Conservation (phyloP, 2,329 filamentous ascomycete genomes). For the Tolypocladium pustulatum region DNA sequence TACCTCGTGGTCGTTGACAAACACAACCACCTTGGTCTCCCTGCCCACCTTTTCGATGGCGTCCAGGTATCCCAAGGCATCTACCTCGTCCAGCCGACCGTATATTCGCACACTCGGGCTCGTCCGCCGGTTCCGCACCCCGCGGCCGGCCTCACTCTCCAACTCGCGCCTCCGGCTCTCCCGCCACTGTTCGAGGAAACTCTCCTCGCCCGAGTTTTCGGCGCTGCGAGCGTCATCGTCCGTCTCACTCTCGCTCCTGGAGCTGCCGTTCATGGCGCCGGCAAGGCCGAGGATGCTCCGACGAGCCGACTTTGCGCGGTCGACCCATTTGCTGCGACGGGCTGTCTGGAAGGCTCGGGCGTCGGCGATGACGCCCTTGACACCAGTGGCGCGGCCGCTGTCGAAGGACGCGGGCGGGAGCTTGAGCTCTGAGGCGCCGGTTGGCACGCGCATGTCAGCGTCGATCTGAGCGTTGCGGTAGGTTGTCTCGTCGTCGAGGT, state of each 20-base stretch:
- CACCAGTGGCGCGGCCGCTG: slow-evolving; percentile 62
- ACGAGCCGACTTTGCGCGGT: slow-evolving; percentile 39
- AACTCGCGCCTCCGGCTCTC: slow-evolving; percentile 71
- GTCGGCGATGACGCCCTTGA: slow-evolving; percentile 81
- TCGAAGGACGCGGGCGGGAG: slow-evolving; percentile 55
- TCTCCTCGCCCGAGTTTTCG: slow-evolving; percentile 61
- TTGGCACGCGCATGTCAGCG: slow-evolving; percentile 55
- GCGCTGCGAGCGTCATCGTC: slow-evolving; percentile 31
- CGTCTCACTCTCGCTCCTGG: slow-evolving; percentile 33
- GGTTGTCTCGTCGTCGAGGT: slow-evolving; percentile 45
- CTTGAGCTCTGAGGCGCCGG: slow-evolving; percentile 39
- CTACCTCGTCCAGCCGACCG: slow-evolving; percentile 71
- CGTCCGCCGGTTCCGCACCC: slow-evolving; percentile 53
- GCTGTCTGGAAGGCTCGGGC: slow-evolving; percentile 67
- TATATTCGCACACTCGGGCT: slow-evolving; percentile 71
- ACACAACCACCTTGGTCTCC: slow-evolving; percentile 81
- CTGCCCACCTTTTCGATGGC: slow-evolving; percentile 81
- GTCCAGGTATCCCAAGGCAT: slow-evolving; percentile 88
- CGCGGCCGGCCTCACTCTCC: slow-evolving; percentile 44
- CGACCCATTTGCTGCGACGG: slow-evolving; percentile 43
- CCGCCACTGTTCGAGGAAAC: slow-evolving; percentile 78
- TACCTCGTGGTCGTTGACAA: slow-evolving; percentile 84
- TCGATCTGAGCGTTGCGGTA: slow-evolving; percentile 46
- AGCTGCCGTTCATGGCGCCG: slow-evolving; percentile 10
- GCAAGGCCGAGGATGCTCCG: slow-evolving; percentile 44